These are phyloP conservation scores for Rauvolfia tetraphylla DNA, from an alignment of 257 asterid genomes.

Conservation along the genomic window DNA sequence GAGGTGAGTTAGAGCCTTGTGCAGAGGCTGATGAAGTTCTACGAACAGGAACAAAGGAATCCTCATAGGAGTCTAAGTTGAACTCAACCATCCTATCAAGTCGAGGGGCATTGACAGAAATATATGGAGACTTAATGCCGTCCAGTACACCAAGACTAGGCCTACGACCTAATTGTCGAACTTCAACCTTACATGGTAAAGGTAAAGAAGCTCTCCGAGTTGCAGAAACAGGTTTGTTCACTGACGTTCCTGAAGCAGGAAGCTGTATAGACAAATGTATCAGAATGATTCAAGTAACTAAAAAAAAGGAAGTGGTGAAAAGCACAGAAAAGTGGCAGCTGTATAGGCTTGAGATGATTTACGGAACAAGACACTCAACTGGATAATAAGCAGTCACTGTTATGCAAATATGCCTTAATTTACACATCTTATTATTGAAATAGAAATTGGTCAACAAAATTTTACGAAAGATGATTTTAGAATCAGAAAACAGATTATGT, in stretches of 20 bases:
- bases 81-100: conserved; percentile 76
- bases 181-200: conserved; percentile 41
- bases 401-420: neutral
- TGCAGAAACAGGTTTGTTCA: conserved; percentile 48
- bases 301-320: neutral
- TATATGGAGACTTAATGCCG: conserved; percentile 53
- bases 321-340: neutral
- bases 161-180: conserved; percentile 34
- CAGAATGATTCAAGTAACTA: neutral
- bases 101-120: conserved; percentile 81
- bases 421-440: neutral
- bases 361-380: neutral
- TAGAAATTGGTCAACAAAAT: neutral
- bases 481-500: neutral
- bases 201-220: conserved; percentile 74
- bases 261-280: conserved; percentile 36
- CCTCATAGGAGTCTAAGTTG: conserved; percentile 57
- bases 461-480: neutral
- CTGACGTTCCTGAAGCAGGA: conserved; percentile 44
- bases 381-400: neutral
- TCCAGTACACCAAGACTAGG: conserved; percentile 42
- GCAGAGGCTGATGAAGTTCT: conserved; percentile 48
- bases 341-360: neutral
- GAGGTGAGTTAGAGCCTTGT: conserved; percentile 62
- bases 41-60: conserved; percentile 33